Conservation (phyloP, 139 green algal species). For the Deuterostichococcus epilithicus region DNA sequence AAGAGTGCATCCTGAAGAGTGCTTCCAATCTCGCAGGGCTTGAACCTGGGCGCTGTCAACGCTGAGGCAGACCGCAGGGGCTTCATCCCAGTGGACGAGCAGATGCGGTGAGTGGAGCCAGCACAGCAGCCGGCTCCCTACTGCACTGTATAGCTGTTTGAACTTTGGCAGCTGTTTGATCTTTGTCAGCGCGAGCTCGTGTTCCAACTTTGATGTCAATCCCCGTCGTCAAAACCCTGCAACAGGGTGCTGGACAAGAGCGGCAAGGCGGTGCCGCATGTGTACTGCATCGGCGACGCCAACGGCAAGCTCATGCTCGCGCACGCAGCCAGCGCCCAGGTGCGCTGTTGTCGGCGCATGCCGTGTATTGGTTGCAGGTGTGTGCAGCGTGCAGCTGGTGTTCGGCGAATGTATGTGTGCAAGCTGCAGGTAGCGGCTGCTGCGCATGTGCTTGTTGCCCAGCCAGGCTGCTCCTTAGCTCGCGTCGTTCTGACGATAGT, state of each 20-base stretch:
- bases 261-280: slow-evolving; percentile 62
- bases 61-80: slow-evolving; percentile 84
- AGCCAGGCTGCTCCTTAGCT: too few species aligned
- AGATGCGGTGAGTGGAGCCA: slow-evolving; percentile 85
- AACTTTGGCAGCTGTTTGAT: too few species aligned
- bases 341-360: slow-evolving; percentile 3
- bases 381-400: background rate
- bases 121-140: too few species aligned
- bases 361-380: background rate
- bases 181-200: too few species aligned
- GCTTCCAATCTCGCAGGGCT: slow-evolving; percentile 59
- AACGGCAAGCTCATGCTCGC: slow-evolving; percentile 97
- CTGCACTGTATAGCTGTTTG: too few species aligned
- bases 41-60: slow-evolving; percentile 75
- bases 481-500: too few species aligned
- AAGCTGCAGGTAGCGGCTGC: background rate
- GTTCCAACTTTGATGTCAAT: too few species aligned
- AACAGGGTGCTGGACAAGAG: slow-evolving; percentile 65
- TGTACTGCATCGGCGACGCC: slow-evolving; percentile 99
- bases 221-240: too few species aligned
- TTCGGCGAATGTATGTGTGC: background rate
- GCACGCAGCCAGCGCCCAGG: slow-evolving; percentile 83
- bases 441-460: background rate
- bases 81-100: slow-evolving; percentile 92
- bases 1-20: too few species aligned